A percentile compares a stretch with the other conserved stretches of the same genome.
These are phyloP conservation scores for Croton laevigatus DNA, from an alignment of 441 rosid species.

Conservation along the genomic window DNA sequence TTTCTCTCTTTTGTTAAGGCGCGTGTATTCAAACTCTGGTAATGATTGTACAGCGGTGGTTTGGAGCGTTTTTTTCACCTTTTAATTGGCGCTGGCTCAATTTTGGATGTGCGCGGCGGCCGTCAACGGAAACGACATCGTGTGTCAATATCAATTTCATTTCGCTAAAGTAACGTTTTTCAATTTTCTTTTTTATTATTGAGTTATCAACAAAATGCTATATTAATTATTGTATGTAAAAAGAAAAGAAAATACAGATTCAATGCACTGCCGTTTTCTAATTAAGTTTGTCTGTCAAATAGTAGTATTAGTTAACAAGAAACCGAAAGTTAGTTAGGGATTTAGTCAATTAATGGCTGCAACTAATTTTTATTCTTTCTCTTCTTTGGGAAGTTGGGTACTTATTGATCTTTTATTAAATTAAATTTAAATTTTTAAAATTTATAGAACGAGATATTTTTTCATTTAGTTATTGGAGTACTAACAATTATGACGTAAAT, in stretches of 20 bases:
- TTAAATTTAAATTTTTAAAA: no score
- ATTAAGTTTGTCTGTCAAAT: background rate
- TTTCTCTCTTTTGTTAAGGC: background rate
- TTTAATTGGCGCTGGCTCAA: background rate
- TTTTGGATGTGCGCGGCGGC: background rate
- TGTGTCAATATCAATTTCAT: background rate
- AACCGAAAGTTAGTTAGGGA: background rate
- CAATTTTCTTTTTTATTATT: no score
- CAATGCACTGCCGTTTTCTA: no score
- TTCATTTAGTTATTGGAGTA: background rate
- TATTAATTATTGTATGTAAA: no score
- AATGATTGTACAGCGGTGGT: constrained; percentile 6
- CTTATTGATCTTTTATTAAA: background rate
- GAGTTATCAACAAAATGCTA: no score
- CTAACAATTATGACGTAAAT: no score
- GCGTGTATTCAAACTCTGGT: constrained; percentile 26
- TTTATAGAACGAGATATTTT: background rate
- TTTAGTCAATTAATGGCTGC: background rate
- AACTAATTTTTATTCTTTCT: background rate
- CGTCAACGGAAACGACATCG: background rate
- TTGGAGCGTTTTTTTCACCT: constrained; percentile 1
- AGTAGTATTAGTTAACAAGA: background rate
- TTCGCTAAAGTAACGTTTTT: no score
- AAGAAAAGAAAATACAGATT: no score
- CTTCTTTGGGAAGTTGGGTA: background rate